Evolutionary conservation across 495 filamentous ascomycete genomes (phyloP), one percentile per base, ranked within the genome.

Genomic region (Aspergillus indologenus): DNA sequence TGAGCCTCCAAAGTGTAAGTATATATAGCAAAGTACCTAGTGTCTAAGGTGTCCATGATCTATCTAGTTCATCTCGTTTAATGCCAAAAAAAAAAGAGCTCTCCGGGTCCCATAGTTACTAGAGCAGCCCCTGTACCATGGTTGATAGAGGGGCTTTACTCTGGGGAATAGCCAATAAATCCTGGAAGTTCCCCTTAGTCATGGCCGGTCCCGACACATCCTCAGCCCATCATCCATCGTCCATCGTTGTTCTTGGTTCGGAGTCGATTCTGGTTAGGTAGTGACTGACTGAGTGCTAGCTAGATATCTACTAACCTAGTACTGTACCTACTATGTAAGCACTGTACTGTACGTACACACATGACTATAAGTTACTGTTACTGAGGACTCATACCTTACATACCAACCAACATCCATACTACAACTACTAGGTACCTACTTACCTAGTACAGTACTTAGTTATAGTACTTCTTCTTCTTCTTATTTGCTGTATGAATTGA

Each of bases 121-220:
- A 55, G 48, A 54, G 45, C 34, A 55, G 31, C 40, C 43, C 52
- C 22, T 42, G 58, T 43, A 56, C 58, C 58, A 52, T 56, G 53
- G 58, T 52, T 56, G 58, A 48, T 4, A 40, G 53, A 56, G 58
- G 58, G 58, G 53, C 53, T 43, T 21, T 55, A 47, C 5, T 31
- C 29, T 20, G 31, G 34, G 7, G 23, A 3, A 29, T 11, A 43
- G 42, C 58, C 58, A 60, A 60, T 60, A 44, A 42, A 3, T 29
- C 26, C 9, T 29, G 26, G 4, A 29, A 29, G 26, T 3, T 11
- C 12, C 12, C 12, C 34, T 40, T 40, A 29, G 26, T 29, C 26
- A 29, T 14, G 34, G 12, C 34, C 34, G 34, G 26, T 20, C 48
- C 20, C 17, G 21, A 19, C 20, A 51, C 9, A 58, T 17, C 26